phyloP scores from a whole-genome alignment of 1,139 yeast genomes.

The Saccharomycopsis hybrid region DNA sequence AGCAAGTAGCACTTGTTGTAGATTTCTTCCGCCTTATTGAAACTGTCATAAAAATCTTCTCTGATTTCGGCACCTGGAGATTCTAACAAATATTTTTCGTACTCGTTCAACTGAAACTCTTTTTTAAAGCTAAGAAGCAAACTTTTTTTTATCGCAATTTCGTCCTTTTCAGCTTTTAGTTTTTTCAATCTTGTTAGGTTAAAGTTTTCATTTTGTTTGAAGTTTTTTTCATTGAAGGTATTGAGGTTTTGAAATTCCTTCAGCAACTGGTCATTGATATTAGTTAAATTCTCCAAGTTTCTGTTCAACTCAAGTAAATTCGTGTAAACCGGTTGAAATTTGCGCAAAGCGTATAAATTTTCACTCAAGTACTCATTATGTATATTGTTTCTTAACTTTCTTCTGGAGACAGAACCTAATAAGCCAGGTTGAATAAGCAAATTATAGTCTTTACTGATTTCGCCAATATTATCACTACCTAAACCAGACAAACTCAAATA shows the following conservation, averaged over 20 bases:
- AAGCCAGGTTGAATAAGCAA: slow-evolving; percentile 45
- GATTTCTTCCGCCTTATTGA: slow-evolving; percentile 57
- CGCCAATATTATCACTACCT: slow-evolving; percentile 25
- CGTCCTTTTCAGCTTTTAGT: slow-evolving; percentile 39
- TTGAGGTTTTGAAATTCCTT: slow-evolving; percentile 30
- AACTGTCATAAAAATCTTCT: slow-evolving; percentile 53
- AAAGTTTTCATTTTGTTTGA: slow-evolving; percentile 27
- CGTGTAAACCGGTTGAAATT: slow-evolving; percentile 51
- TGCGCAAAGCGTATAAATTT: slow-evolving; percentile 52
- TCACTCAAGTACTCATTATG: slow-evolving; percentile 69
- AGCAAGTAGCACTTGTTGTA: slow-evolving; percentile 64
- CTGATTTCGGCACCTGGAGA: slow-evolving; percentile 27
- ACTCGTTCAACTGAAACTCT: slow-evolving; percentile 63
- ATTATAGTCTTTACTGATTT: slow-evolving; percentile 1
- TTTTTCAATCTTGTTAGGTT: slow-evolving; percentile 30
- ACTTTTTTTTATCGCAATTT: slow-evolving; percentile 45
- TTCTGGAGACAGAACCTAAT: slow-evolving; percentile 49
- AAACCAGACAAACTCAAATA: slow-evolving; percentile 31
- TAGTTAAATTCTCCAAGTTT: slow-evolving; percentile 31
- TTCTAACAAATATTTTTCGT: slow-evolving; percentile 53
- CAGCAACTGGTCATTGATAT: slow-evolving; percentile 27
- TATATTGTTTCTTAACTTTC: slow-evolving; percentile 58
- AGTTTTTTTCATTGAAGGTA: slow-evolving; percentile 26
- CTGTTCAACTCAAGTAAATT: slow-evolving; percentile 29
- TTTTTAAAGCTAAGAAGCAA: slow-evolving; percentile 53